Base-by-base conservation (phyloP, 352 stramenopile species). In the Phytophthora citricola region DNA sequence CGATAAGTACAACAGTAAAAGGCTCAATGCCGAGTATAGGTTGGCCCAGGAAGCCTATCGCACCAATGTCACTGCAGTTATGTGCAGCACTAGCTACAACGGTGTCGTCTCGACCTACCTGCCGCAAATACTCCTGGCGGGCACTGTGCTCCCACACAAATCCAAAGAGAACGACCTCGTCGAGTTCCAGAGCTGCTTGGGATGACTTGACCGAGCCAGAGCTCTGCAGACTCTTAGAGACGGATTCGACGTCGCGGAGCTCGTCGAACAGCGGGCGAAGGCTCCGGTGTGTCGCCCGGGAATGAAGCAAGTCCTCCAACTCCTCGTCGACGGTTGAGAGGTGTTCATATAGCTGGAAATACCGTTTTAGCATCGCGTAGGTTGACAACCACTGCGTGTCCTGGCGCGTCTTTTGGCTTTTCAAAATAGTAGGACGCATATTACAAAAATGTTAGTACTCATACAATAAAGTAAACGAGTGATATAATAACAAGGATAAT, bases 171-270 rank as follows among this genome's bases (percentile, higher is more conserved):
- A 81, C 49, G 73, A 81, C 0, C 53, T 81, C 3, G 66, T 85
- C 0, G 74, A 81, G 43, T 85, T 76, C 39, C 52, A 75, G 5
- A 87, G 79, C 49, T 85, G 76, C 84, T 89, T 49, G 49, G 50
- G 8, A 66, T 44, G 45, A 70, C 17, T 17, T 17, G 17, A 17
- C 17, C 17, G 17, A 17, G 17, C 17, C 17, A 17, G 17, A 17
- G 14, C 70, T 66, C 24, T 38, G 36, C 4, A 52, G 5, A 3
- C 5, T 31, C 27, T 31, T 31, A 6, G 27, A 31, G 27, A 31
- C 2, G 27, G 27, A 31, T 6, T 31, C 27, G 3, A 31, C 27
- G 5, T 31, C 27, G 27, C 5, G 27, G 3, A 31, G 3, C 27
- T 31, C 27, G 27, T 31, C 27, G 27, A 31, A 31, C 3, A 31